phyloP scores from a whole-genome alignment of 257 asterid species.

The Nyctanthes arbortristis region DNA sequence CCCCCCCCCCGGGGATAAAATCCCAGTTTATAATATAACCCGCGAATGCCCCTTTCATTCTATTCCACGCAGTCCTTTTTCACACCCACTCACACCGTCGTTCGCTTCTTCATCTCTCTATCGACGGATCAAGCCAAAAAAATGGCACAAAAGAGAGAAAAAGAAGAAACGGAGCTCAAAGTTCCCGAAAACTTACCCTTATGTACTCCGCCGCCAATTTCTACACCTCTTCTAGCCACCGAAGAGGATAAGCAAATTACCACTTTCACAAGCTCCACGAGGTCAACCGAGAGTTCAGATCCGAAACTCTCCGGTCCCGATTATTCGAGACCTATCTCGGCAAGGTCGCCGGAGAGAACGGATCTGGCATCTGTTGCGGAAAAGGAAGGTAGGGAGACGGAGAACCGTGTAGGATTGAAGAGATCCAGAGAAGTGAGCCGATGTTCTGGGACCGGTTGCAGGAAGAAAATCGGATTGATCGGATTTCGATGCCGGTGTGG shows the following conservation, averaged over 20 bases:
- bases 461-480: conserved; percentile 61
- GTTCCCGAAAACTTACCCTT: conserved; percentile 49
- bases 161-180: conserved; percentile 69
- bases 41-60: conserved; percentile 19
- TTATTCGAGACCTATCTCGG: conserved; percentile 37
- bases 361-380: conserved; percentile 26
- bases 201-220: conserved; percentile 42
- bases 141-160: conserved; percentile 77
- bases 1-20: conserved; percentile 24
- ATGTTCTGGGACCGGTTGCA: conserved; percentile 65
- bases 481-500: conserved; percentile 83
- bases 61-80: conserved; percentile 18
- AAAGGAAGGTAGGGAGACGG: neutral
- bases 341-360: conserved; percentile 37
- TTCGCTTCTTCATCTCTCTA: conserved; percentile 10
- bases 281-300: conserved; percentile 45
- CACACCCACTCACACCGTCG: neutral
- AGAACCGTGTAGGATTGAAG: conserved; percentile 35
- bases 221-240: conserved; percentile 27
- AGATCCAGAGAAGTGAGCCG: conserved; percentile 56
- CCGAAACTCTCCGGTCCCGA: conserved; percentile 30
- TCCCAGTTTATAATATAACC: conserved; percentile 26
- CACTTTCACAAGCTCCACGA: conserved; percentile 24
- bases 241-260: conserved; percentile 12
- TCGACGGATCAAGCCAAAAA: neutral